Evolutionary conservation across 2,329 filamentous ascomycete genomes (phyloP), one percentile per base, ranked within the genome.

Genomic region (Nemania diffusa): DNA sequence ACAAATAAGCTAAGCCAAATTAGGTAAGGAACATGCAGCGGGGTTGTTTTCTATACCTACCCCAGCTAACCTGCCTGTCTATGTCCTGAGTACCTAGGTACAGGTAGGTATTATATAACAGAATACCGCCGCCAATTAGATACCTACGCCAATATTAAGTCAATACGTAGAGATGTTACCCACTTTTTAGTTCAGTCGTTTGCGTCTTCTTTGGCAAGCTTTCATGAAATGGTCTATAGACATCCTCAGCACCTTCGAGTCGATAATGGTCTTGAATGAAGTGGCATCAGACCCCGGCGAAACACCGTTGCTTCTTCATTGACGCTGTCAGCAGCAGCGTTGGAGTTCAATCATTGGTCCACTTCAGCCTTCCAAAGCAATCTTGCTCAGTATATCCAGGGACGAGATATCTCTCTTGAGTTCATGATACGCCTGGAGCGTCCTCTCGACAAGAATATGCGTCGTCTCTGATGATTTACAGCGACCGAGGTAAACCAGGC

Each of bases 401-500:
- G 64, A 69, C 8, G 69, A 70, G 20, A 68, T 66, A 32, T 69
- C 63, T 52, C 53, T 60, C 48, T 70, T 62, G 5, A 20, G 62
- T 29, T 57, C 57, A n/a, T 69, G 58, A 34, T 71, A 69, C 11
- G 67, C 67, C 17, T 65, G 65, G 7, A 70, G 65, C 17, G 50
- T 48, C 22, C 27, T 42, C 27, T 67, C 67, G 24, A 57, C 62
- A 8, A 70, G 34, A 5, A 46, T 51, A 17, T 63, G 56, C 7
- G 52, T 64, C 15, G 63, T 37, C 9, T 64, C 59, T 2, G 59
- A 15, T 11, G 61, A 32, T n/a, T 55, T 67, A 7, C 44, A 50
- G 6, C 52, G 57, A 22, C 62, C 58, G 9, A 78, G 67, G 56
- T 74, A 71, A n/a, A 79, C 68, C 26, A 81, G 69, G 1, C 75